phyloP scores from a whole-genome alignment of 352 stramenopile species.

The Pythium myriotylum region DNA sequence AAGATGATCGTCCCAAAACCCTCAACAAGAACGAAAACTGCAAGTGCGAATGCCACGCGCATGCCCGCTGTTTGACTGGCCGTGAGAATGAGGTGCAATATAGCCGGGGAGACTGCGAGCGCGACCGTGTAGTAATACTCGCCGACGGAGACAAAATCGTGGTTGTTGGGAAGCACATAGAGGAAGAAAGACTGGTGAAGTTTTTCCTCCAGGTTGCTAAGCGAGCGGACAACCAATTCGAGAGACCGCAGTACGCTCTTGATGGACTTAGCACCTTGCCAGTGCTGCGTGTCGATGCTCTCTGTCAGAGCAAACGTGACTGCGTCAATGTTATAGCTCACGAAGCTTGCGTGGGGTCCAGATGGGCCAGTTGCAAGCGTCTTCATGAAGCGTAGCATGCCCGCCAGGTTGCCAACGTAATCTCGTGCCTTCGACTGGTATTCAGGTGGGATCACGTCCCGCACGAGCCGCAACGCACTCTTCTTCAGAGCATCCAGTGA shows the following conservation, averaged over 20 bases:
- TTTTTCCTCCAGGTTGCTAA: conserved; percentile 90
- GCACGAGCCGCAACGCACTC: conserved; percentile 3
- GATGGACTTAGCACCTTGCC: conserved; percentile 28
- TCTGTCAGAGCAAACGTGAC: conserved; percentile 58
- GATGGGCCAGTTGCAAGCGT: conserved; percentile 62
- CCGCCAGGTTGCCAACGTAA: conserved; percentile 59
- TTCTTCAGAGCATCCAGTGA: not conserved
- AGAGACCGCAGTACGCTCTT: conserved; percentile 52
- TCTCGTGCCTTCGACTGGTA: conserved; percentile 27
- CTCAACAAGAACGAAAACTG: conserved; percentile 38
- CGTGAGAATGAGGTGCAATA: conserved; percentile 60
- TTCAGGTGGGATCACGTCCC: conserved; percentile 11
- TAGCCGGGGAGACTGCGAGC: conserved; percentile 66
- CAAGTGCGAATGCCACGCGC: conserved; percentile 67
- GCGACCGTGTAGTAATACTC: conserved; percentile 86
- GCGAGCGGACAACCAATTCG: conserved; percentile 68
- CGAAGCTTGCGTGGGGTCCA: conserved; percentile 74
- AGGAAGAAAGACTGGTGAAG: conserved; percentile 90
- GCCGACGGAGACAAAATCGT: conserved; percentile 83
- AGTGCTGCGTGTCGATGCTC: conserved; percentile 20
- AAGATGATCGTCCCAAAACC: conserved; percentile 2
- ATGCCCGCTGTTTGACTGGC: conserved; percentile 57
- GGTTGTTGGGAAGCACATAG: conserved; percentile 75
- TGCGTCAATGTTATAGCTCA: conserved; percentile 87
- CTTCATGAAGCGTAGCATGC: conserved; percentile 86